phyloP scores from a whole-genome alignment of 2,329 filamentous ascomycete genomes.

The Xylariaceae sp. region DNA sequence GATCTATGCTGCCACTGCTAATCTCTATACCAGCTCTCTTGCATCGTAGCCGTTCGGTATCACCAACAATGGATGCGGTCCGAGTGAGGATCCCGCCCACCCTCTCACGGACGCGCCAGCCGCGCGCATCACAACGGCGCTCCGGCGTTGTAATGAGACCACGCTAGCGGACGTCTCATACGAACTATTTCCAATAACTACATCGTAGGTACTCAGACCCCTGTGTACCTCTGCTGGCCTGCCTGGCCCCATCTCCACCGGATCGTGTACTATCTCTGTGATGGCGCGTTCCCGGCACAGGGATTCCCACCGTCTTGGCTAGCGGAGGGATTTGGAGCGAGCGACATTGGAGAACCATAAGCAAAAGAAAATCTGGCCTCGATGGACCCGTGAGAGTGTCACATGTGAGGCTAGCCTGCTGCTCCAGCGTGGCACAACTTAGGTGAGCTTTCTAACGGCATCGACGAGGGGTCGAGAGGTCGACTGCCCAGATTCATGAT shows the following conservation, averaged over 20 bases:
- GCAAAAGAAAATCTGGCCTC: not conserved
- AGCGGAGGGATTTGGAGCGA: not conserved
- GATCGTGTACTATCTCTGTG: not conserved
- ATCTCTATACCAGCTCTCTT: too few species aligned
- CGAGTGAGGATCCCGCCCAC: not conserved
- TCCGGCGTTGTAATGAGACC: not conserved
- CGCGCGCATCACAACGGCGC: not conserved
- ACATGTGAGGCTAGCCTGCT: not conserved
- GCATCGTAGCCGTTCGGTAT: not conserved
- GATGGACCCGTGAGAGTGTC: not conserved
- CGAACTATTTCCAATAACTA: constrained; percentile 2
- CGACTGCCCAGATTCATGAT: not conserved
- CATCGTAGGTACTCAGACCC: not conserved
- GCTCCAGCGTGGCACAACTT: not conserved
- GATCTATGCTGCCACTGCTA: too few species aligned
- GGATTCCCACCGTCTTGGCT: not conserved
- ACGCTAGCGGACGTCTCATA: not conserved
- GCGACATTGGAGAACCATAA: not conserved
- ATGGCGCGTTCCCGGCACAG: not conserved
- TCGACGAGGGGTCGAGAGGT: not conserved
- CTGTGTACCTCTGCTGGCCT: not conserved
- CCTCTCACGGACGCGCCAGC: not conserved
- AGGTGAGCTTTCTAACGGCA: not conserved
- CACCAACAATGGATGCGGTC: not conserved
- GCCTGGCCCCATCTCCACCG: not conserved